Conservation (phyloP, 2,329 filamentous ascomycete genomes). For the Aspergillus sp. region DNA sequence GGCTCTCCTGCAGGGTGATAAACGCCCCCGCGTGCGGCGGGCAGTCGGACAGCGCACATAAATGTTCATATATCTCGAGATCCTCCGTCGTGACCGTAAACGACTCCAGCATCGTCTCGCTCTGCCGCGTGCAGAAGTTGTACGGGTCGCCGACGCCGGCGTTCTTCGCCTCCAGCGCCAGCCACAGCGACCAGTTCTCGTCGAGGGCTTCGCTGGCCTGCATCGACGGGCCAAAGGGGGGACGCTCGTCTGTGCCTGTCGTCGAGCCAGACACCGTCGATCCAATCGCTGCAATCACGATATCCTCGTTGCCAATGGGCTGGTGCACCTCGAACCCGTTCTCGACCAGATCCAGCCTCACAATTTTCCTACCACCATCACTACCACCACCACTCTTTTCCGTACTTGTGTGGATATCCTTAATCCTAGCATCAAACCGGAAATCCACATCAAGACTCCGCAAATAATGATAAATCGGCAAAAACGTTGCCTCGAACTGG, state of each 20-base stretch:
- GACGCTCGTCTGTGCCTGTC: constrained; percentile 11
- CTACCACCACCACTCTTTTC: too few relatives aligned
- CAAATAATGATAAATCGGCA: constrained; percentile 14
- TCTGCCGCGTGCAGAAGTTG: constrained; percentile 21
- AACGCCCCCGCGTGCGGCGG: constrained; percentile 35
- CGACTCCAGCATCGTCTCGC: constrained; percentile 38
- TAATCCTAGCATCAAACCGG: constrained; percentile 13
- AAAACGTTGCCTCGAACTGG: constrained; percentile 14
- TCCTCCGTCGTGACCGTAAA: constrained; percentile 41
- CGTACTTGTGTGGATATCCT: not conserved
- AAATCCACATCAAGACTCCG: constrained; percentile 13
- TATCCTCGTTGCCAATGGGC: not conserved
- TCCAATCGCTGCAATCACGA: constrained; percentile 15
- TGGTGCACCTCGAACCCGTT: not conserved
- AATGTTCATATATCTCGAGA: constrained; percentile 25
- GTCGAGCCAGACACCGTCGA: constrained; percentile 16
- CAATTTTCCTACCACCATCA: not conserved
- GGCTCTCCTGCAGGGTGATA: constrained; percentile 38
- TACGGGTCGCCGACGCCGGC: constrained; percentile 31
- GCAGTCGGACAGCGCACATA: constrained; percentile 27
- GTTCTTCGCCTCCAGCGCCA: constrained; percentile 33
- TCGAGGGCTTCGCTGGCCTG: constrained; percentile 25
- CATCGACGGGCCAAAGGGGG: constrained; percentile 15
- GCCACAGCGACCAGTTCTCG: constrained; percentile 42
- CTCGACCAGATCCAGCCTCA: not conserved